Base-by-base conservation (phyloP, 176 grass and related monocot genomes). In the Secale cereale region DNA sequence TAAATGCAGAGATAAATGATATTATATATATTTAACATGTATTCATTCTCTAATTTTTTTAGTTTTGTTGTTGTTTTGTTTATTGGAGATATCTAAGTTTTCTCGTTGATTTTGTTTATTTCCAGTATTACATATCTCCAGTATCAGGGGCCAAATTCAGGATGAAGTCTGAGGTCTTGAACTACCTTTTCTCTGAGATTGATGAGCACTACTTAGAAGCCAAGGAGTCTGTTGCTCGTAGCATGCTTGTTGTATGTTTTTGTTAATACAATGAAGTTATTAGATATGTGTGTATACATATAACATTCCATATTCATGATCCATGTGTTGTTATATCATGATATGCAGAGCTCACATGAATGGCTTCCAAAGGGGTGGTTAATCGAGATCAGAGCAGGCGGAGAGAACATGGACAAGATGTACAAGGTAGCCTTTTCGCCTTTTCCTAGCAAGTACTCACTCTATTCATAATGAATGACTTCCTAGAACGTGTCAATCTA, bases 51-150 rank as follows among this genome's bases (percentile, higher is more conserved):
- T 28, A 28, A n/a, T n/a, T 10, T 62, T 9, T 26, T 20, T 1
- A 6, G 48, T 40, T 39, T 76, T 2, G 2, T 11, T 61, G 4
- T 62, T 57, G 5, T 59, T 5, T 82, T 1, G 1, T 39, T 22
- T 2, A 17, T 17, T 19, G 48, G 2, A 5, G 10, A 77, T 59
- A 5, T 68, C 17, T 88, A 25, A n/a, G 43, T 46, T 40, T 40
- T 14, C 30, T 28, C 48, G 17, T 17, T 52, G 16, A 16, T 52
- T 52, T 52, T 7, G 48, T 69, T 37, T 70, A 20, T 37, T 37
- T 70, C 4, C 23, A 91, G 90, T 88, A 91, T 45, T 91, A 68
- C 36, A 85, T 79, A 28, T 91, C 82, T 45, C 90, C 82, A 27
- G 33, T 92, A 2, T 92, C 86, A 2, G 36, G 30, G 27, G 79